Base-by-base conservation (phyloP, 2,329 filamentous ascomycete genomes). In the Scortechinia acanthostroma region DNA sequence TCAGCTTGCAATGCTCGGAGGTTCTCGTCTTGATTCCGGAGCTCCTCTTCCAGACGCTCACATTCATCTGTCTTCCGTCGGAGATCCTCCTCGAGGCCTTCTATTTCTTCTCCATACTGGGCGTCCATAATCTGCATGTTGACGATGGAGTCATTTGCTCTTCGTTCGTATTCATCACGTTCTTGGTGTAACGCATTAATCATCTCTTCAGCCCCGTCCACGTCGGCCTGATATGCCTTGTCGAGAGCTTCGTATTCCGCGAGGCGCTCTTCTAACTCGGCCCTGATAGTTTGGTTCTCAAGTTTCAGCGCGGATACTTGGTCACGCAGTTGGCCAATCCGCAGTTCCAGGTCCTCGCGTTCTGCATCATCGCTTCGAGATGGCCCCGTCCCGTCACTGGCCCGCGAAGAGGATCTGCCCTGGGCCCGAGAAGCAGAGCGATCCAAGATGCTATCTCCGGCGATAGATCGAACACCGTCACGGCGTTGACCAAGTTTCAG, bases 1-100 rank as follows among this genome's bases (percentile, higher is more conserved):
- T 97, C 93, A 48, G 86, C 82, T 58, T 97, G 91, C 45, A 98
- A 68, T n/a, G 88, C 87, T 51, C 85, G 82, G 62, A 96, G 91
- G 58, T 93, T 94, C 57, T 97, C 91, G 13, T 82, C 82, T 44
- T 85, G 80, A 50, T 88, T 85, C 49, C 80, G 77, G 14, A 95
- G 67, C 33, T 93, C 88, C 14, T 77, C 72, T 47, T 85, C 77
- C 21, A 93, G 65, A 14, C 80, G 77, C 51, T 85, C 75, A 35
- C 83, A 79, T 52, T 91, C 86, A 3, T 81, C 76, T 40, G 78
- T 77, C 48, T 85, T 84, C 56, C 85, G 76, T 45, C 91, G 86
- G 3, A 83, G 74, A 49, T 94, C 85, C 10, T 74, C 77, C 23
- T 91, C 81, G 33, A 90, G 68, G 0, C 73, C 69, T 52, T 83